Evolutionary conservation across 352 stramenopile genomes (phyloP).

Genomic region (Blastocystis sp.): DNA sequence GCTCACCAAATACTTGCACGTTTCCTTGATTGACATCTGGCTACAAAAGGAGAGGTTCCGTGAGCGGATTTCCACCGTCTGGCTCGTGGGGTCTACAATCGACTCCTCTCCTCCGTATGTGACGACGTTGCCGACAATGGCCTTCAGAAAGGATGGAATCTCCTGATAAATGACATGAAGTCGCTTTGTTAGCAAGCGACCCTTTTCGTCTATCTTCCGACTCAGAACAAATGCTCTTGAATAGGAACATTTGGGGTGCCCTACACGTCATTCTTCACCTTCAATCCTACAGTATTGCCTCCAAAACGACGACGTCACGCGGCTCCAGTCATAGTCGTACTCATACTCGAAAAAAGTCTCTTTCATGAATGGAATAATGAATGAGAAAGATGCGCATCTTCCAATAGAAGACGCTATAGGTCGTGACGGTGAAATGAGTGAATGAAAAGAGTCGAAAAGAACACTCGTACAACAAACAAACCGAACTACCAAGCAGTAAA

Average conservation of each 20-base stretch:
- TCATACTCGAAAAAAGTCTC: too few species aligned
- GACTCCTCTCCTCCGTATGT: constrained; percentile 47
- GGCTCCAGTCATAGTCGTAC: constrained; percentile 3
- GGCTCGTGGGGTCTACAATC: constrained; percentile 41
- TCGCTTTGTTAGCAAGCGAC: constrained; percentile 17
- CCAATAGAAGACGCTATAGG: too few species aligned
- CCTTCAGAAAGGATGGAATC: background rate
- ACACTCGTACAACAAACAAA: too few species aligned
- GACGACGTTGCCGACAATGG: constrained; percentile 9
- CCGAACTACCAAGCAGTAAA: background rate
- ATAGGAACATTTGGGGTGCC: background rate
- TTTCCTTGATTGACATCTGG: background rate
- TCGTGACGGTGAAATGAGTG: too few species aligned
- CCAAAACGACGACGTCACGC: constrained; percentile 45
- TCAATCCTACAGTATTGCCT: constrained; percentile 34
- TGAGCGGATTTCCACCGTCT: background rate
- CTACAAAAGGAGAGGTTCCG: constrained; percentile 45
- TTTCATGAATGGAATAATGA: too few species aligned
- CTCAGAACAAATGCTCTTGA: constrained; percentile 47
- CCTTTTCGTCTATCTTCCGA: constrained; percentile 3
- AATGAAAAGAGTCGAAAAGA: too few species aligned
- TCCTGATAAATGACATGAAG: constrained; percentile 48
- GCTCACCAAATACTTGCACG: background rate
- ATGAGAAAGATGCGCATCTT: too few species aligned
- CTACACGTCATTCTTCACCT: background rate